A percentile compares a stretch with the other conserved stretches of the same genome.
Conservation (phyloP, 2,329 filamentous ascomycete species). For the Fusarium oxysporum region DNA sequence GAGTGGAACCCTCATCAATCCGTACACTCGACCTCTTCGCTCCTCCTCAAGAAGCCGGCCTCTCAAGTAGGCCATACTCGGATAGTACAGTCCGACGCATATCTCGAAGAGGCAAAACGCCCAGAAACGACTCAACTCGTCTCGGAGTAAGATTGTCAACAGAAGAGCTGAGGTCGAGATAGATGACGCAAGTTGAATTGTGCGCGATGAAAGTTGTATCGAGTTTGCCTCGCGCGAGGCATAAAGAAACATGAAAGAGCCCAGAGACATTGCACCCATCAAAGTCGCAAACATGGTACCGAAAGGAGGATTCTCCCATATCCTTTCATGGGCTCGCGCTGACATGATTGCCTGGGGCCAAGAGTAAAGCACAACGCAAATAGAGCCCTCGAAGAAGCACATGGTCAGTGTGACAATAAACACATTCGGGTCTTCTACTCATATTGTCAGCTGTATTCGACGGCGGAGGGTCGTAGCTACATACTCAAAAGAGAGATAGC, state of each 20-base stretch:
- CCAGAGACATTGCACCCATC: background rate
- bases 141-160: background rate
- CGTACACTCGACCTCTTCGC: background rate
- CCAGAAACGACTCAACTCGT: background rate
- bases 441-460: background rate
- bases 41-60: background rate
- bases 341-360: conserved; percentile 1
- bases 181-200: background rate
- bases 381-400: background rate
- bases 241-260: background rate
- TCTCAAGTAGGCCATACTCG: background rate
- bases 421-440: background rate
- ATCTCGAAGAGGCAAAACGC: background rate
- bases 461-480: rapidly evolving
- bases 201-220: rapidly evolving
- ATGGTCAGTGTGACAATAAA: rapidly evolving
- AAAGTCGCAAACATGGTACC: background rate
- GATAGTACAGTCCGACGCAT: background rate
- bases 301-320: background rate
- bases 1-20: background rate
- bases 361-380: background rate
- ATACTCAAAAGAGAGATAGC: background rate
- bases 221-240: background rate
- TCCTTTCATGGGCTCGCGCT: background rate
- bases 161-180: background rate